Conservation (phyloP, 1,284 basidiomycete genomes). For the Trametes pubescens region DNA sequence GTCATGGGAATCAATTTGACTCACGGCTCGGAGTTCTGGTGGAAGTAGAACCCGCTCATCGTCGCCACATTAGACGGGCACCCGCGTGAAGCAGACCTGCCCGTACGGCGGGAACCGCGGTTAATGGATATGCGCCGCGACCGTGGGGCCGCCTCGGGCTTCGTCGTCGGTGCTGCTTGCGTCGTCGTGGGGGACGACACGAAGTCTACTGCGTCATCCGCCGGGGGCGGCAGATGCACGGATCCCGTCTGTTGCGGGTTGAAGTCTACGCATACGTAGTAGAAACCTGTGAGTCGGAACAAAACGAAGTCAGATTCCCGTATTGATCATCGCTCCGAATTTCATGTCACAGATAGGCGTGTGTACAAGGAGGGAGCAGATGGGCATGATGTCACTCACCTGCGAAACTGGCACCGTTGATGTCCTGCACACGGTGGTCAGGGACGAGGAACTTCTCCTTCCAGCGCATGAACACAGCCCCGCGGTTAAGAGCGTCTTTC, state of each 20-base stretch:
- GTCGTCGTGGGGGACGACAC: conserved; percentile 45
- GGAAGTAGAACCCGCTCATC: conserved; percentile 94
- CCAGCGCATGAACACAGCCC: conserved; percentile 94
- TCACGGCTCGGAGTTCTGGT: conserved; percentile 53
- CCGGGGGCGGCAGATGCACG: conserved; percentile 89
- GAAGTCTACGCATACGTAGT: conserved; percentile 65
- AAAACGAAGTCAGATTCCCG: conserved; percentile 37
- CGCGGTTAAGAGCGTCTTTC: conserved; percentile 69
- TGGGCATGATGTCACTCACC: conserved; percentile 55
- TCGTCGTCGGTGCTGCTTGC: conserved; percentile 22
- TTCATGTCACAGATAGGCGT: background rate
- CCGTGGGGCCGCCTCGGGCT: conserved; percentile 38
- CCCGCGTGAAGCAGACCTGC: conserved; percentile 39
- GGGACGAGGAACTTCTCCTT: conserved; percentile 97
- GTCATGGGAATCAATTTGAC: conserved; percentile 22
- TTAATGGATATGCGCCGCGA: conserved; percentile 40
- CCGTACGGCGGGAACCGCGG: conserved; percentile 36
- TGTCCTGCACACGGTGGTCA: conserved; percentile 92
- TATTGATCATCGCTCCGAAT: conserved; percentile 5
- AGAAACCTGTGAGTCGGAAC: conserved; percentile 53
- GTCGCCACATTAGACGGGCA: conserved; percentile 55
- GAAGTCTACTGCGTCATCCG: conserved; percentile 70
- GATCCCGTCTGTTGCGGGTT: conserved; percentile 43
- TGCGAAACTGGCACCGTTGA: conserved; percentile 95
- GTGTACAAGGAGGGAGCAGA: background rate